These are phyloP conservation scores for Penicillium subrubescens DNA, from an alignment of 495 filamentous ascomycete genomes.

Conservation along the genomic window DNA sequence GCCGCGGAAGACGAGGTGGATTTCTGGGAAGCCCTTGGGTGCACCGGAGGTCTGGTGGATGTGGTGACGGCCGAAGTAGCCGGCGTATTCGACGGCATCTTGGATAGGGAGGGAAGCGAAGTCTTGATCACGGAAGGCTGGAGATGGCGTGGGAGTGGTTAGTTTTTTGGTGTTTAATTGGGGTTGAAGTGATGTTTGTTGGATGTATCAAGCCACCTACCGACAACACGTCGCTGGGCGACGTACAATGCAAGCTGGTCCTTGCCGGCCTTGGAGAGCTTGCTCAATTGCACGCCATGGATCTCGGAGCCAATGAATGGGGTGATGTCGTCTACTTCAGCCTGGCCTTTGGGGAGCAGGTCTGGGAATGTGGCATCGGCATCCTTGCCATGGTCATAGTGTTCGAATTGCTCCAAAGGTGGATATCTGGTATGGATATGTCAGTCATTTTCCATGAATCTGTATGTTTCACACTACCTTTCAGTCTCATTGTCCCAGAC, in stretches of 20 bases:
- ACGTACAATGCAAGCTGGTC: constrained; percentile 61
- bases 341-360: constrained; percentile 47
- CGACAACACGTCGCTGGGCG: constrained; percentile 60
- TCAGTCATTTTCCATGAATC: not conserved
- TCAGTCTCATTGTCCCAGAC: constrained; percentile 65
- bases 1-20: constrained; percentile 63
- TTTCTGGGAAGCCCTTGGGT: constrained; percentile 59
- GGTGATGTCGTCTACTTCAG: constrained; percentile 49
- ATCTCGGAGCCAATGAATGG: constrained; percentile 60
- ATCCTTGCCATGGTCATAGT: constrained; percentile 52
- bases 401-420: constrained; percentile 45
- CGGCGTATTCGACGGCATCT: constrained; percentile 55
- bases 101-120: constrained; percentile 60
- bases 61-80: constrained; percentile 65
- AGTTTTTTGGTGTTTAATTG: not conserved
- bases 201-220: constrained; percentile 24
- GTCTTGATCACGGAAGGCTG: constrained; percentile 64
- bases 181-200: not conserved
- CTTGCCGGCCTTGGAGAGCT: constrained; percentile 53
- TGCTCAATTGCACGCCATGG: constrained; percentile 56
- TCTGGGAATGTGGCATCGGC: constrained; percentile 56
- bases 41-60: constrained; percentile 64
- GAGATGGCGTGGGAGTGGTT: not conserved
- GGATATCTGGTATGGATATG: constrained; percentile 35
- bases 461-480: constrained; percentile 23